Evolutionary conservation across 2,329 filamentous ascomycete species (phyloP).

Genomic region (Ilyonectria sp.): DNA sequence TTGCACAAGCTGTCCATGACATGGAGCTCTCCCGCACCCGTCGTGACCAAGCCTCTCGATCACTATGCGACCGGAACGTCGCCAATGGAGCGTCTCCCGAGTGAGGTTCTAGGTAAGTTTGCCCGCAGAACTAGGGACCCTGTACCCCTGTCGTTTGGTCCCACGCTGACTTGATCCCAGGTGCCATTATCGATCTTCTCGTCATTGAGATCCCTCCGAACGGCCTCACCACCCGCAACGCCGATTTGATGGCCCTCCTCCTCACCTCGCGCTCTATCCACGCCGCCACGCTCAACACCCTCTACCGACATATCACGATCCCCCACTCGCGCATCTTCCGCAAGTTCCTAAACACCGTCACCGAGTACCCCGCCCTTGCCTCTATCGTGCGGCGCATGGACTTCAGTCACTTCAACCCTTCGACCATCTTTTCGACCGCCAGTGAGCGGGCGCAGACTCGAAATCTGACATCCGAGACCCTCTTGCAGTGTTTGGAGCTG

Average conservation of each 20-base stretch:
- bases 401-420: conserved; percentile 89
- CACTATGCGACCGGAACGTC: conserved; percentile 63
- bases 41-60: conserved; percentile 50
- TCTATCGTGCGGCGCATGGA: conserved; percentile 84
- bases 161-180: conserved; percentile 58
- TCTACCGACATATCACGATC: conserved; percentile 86
- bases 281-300: conserved; percentile 78
- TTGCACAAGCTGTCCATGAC: conserved; percentile 69
- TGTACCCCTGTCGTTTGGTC: conserved; percentile 32
- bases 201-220: conserved; percentile 81
- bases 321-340: conserved; percentile 88
- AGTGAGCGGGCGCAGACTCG: conserved; percentile 82
- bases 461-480: conserved; percentile 82
- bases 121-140: conserved; percentile 19
- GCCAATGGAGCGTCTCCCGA: conserved; percentile 77
- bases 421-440: conserved; percentile 81
- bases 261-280: conserved; percentile 83
- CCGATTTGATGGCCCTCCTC: conserved; percentile 82
- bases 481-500: conserved; percentile 79
- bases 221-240: conserved; percentile 81
- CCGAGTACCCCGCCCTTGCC: conserved; percentile 77
- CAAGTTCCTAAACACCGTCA: conserved; percentile 82
- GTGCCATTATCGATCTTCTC: conserved; percentile 81
- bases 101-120: conserved; percentile 78
- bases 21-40: conserved; percentile 63